Evolutionary conservation across 2,329 filamentous ascomycete species (phyloP).

Genomic region (Ambrosiella xylebori): DNA sequence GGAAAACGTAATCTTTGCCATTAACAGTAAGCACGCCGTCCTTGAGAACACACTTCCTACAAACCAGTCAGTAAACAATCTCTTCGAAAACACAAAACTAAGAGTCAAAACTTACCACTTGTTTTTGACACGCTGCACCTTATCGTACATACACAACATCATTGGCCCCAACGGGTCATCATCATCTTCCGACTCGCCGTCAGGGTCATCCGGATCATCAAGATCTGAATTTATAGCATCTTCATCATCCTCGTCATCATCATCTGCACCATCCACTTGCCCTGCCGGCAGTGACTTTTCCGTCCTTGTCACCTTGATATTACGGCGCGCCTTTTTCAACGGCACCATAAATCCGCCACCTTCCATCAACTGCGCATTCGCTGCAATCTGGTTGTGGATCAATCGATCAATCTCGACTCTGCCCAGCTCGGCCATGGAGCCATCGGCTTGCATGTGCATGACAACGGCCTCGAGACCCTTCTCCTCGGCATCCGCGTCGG

Average conservation of each 20-base stretch:
- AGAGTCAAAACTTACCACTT: constrained; percentile 51
- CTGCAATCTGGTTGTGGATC: constrained; percentile 50
- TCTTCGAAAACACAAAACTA: background rate
- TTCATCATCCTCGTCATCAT: constrained; percentile 53
- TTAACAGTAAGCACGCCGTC: constrained; percentile 89
- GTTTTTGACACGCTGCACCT: constrained; percentile 97
- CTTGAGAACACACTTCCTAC: constrained; percentile 91
- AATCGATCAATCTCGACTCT: constrained; percentile 49
- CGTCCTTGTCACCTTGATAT: constrained; percentile 1
- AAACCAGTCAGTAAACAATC: constrained; percentile 14
- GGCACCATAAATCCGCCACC: constrained; percentile 62
- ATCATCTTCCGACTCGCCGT: constrained; percentile 70
- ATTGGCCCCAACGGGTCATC: constrained; percentile 73
- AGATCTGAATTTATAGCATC: constrained; percentile 98
- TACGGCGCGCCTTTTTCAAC: constrained; percentile 35
- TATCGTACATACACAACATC: constrained; percentile 99
- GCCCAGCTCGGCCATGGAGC: constrained; percentile 37
- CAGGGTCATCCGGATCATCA: constrained; percentile 79
- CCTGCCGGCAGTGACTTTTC: constrained; percentile 32
- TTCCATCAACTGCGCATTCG: constrained; percentile 50
- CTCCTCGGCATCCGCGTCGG: constrained; percentile 34
- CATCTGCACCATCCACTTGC: constrained; percentile 34
- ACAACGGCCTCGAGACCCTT: constrained; percentile 42
- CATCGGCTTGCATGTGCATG: constrained; percentile 36
- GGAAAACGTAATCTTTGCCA: constrained; percentile 92